Conservation (phyloP, 257 asterid genomes). For the Echites panduratus region DNA sequence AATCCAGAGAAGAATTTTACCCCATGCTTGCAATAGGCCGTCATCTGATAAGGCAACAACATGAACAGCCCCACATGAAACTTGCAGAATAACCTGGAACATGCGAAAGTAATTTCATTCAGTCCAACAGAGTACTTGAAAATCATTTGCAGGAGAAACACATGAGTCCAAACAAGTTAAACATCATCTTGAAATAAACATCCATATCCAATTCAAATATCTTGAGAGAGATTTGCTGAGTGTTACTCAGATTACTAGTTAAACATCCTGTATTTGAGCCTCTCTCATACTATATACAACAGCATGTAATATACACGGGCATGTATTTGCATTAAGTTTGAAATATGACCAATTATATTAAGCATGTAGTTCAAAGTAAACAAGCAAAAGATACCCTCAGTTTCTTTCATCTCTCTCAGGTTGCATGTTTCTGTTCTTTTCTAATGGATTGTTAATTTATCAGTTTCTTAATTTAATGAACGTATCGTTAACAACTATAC, state of each 20-base stretch:
- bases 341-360: neutral
- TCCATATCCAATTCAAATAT: neutral
- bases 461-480: no score
- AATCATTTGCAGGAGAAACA: neutral
- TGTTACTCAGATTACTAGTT: neutral
- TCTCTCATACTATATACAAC: neutral
- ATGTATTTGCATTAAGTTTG: neutral
- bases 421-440: neutral
- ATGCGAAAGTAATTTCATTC: neutral
- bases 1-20: constrained; percentile 31
- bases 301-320: neutral
- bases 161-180: neutral
- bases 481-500: neutral
- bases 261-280: neutral
- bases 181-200: neutral
- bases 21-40: constrained; percentile 92
- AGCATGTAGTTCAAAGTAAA: neutral
- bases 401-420: neutral
- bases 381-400: neutral
- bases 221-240: neutral
- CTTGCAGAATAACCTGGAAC: constrained; percentile 74
- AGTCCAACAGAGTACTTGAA: neutral
- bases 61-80: constrained; percentile 96
- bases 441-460: neutral
- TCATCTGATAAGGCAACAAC: constrained; percentile 91